A percentile compares a stretch with the other conserved stretches of the same genome.
phyloP scores from a whole-genome alignment of 495 filamentous ascomycete genomes.

The Penicillium fimorum region DNA sequence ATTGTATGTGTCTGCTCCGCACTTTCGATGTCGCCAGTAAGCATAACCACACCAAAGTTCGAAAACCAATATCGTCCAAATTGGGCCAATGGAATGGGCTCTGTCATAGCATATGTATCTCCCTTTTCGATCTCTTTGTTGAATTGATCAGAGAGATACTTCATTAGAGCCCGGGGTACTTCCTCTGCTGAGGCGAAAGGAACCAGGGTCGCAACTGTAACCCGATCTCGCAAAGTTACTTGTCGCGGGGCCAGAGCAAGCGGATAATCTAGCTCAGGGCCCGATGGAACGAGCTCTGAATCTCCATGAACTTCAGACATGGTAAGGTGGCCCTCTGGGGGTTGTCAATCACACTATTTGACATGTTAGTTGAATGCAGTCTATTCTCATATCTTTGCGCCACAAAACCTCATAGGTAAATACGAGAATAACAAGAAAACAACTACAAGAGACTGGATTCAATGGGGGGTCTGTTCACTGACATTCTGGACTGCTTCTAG shows the following conservation, averaged over 20 bases:
- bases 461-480: conserved; percentile 21
- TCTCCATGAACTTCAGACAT: conserved; percentile 93
- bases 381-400: conserved; percentile 3
- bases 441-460: conserved; percentile 10
- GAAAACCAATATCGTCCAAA: conserved; percentile 95
- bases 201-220: conserved; percentile 86
- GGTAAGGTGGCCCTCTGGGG: conserved; percentile 22
- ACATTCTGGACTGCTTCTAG: conserved; percentile 36
- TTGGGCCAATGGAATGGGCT: conserved; percentile 67
- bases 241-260: conserved; percentile 70
- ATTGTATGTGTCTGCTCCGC: conserved; percentile 57
- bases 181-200: conserved; percentile 75
- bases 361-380: conserved; percentile 33
- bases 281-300: conserved; percentile 51
- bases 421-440: conserved; percentile 2
- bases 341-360: conserved; percentile 41
- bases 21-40: conserved; percentile 75
- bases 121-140: conserved; percentile 95
- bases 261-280: conserved; percentile 58
- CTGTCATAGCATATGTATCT: conserved; percentile 93
- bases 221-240: conserved; percentile 85
- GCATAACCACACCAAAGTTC: conserved; percentile 91
- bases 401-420: background rate
- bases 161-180: conserved; percentile 71
- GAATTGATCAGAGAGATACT: conserved; percentile 80